A percentile compares a stretch with the other conserved stretches of the same genome.
Conservation (phyloP, 1,284 basidiomycete species). For the Malassezia slooffiae region DNA sequence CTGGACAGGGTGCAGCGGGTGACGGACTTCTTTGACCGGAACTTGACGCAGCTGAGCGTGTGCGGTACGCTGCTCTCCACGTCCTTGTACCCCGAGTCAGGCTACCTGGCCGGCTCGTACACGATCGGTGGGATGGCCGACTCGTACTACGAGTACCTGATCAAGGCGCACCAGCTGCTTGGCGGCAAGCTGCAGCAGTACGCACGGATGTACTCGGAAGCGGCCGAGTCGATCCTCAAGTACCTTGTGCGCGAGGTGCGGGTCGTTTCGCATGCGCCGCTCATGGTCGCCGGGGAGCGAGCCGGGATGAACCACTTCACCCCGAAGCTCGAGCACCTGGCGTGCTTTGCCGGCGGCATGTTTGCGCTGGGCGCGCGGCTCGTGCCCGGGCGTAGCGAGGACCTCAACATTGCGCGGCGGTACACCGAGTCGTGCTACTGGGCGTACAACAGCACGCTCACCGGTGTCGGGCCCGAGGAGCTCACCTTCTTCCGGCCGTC, state of each 20-base stretch:
- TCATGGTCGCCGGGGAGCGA: conserved; percentile 42
- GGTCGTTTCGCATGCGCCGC: conserved; percentile 47
- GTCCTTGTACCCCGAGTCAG: conserved; percentile 46
- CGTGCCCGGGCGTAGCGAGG: conserved; percentile 45
- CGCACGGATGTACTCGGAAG: conserved; percentile 49
- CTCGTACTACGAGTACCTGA: conserved; percentile 53
- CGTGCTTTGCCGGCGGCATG: conserved; percentile 54
- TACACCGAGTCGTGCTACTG: conserved; percentile 53
- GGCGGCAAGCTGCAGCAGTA: conserved; percentile 49
- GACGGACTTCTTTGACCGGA: conserved; percentile 50
- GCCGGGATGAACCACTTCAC: conserved; percentile 8
- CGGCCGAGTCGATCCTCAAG: conserved; percentile 49
- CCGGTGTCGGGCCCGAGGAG: conserved; percentile 43
- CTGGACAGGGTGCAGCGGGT: conserved; percentile 51
- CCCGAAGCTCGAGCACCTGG: conserved; percentile 47
- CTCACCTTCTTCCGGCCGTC: conserved; percentile 27
- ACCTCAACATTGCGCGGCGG: conserved; percentile 47
- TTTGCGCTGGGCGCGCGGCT: conserved; percentile 51
- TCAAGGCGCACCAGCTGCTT: conserved; percentile 52
- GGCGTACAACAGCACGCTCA: conserved; percentile 46
- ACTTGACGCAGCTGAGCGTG: conserved; percentile 43
- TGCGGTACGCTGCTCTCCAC: conserved; percentile 45
- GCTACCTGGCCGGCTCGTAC: conserved; percentile 27
- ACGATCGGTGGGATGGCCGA: conserved; percentile 51
- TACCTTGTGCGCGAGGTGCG: conserved; percentile 48